Percentiles rank a stretch among this genome's conserved stretches.
These are phyloP conservation scores for Penicillium sp. DNA, from an alignment of 2,329 filamentous ascomycete genomes.

Conservation along the genomic window DNA sequence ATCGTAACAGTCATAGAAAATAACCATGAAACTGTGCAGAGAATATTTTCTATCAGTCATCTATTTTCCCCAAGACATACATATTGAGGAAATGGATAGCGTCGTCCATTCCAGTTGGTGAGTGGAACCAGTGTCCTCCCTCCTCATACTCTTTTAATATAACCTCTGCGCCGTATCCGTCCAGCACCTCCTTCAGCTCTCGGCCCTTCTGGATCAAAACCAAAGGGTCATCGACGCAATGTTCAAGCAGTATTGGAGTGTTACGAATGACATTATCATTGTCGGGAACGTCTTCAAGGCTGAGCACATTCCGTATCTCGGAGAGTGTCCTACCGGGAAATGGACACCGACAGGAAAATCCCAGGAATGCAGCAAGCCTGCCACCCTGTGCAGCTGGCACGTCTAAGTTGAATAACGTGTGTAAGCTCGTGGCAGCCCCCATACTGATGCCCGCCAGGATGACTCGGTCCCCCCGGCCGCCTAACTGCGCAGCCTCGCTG, in stretches of 20 bases:
- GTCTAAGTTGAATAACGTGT: constrained; percentile 3
- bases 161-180: neutral
- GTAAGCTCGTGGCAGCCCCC: constrained; percentile 1
- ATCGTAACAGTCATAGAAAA: neutral
- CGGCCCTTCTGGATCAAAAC: constrained; percentile 1
- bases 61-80: neutral
- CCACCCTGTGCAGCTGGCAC: neutral
- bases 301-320: neutral
- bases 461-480: neutral
- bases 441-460: constrained; percentile 6
- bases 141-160: constrained; percentile 3
- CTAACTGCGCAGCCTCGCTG: neutral
- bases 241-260: constrained; percentile 8
- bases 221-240: constrained; percentile 5
- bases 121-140: constrained; percentile 4
- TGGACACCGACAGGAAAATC: constrained; percentile 1
- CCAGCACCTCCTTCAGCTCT: neutral
- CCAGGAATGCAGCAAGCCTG: constrained; percentile 3
- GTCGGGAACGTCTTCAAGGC: neutral
- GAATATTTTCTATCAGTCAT: neutral
- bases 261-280: neutral
- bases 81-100: neutral
- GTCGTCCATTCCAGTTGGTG: constrained; percentile 5
- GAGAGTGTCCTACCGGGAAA: constrained; percentile 5
- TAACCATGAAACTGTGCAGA: neutral